phyloP scores from a whole-genome alignment of 768 basidiomycete species.

The Multifurca ochricompacta region DNA sequence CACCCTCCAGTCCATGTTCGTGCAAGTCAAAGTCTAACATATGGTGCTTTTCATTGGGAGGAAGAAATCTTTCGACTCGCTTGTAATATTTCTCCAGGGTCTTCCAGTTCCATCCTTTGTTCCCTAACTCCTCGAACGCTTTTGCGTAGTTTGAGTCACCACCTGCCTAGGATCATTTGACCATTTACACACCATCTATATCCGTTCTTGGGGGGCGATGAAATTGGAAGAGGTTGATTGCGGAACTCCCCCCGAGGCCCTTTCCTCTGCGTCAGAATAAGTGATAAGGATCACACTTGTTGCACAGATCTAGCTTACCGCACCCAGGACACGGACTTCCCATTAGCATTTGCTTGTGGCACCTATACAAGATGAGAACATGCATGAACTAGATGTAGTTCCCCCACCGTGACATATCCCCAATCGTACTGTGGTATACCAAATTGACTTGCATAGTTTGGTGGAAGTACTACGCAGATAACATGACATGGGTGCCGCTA shows the following conservation, averaged over 20 bases:
- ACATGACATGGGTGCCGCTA: neutral
- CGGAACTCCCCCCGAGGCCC: constrained; percentile 23
- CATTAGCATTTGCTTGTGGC: constrained; percentile 9
- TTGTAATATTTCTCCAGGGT: constrained; percentile 17
- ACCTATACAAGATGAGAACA: neutral
- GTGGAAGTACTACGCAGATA: neutral
- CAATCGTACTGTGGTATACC: constrained; percentile 10
- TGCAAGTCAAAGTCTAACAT: neutral
- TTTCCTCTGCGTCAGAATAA: constrained; percentile 21
- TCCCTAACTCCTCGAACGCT: constrained; percentile 23
- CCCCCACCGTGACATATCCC: constrained; percentile 5
- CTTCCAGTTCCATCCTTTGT: constrained; percentile 24
- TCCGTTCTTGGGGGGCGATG: constrained; percentile 12
- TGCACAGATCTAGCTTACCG: neutral
- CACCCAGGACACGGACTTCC: neutral
- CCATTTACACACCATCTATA: constrained; percentile 15
- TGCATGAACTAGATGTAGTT: neutral
- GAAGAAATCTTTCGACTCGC: constrained; percentile 15
- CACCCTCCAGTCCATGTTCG: constrained; percentile 14
- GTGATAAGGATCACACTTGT: neutral
- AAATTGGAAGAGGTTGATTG: constrained; percentile 19
- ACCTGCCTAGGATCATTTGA: too few species aligned
- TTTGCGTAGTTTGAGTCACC: neutral
- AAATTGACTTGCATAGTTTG: neutral
- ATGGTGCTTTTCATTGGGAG: neutral